Conservation (phyloP, 73 alveolate genomes). For the Tetrahymena elliotti region DNA sequence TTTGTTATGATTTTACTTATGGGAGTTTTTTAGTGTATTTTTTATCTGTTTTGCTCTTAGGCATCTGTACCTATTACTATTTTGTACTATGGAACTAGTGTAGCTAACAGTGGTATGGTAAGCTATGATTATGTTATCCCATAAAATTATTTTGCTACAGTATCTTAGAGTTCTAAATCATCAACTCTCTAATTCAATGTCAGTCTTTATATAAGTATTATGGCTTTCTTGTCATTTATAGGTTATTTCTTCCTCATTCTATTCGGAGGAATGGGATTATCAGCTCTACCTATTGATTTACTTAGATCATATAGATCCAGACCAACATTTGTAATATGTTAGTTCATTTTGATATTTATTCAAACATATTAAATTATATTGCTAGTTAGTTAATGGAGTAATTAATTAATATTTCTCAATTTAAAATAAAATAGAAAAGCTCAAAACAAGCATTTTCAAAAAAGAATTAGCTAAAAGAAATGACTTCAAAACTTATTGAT, state of each 20-base stretch:
- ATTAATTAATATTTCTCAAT: not conserved
- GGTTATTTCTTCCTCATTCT: constrained; percentile 58
- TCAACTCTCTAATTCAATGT: not conserved
- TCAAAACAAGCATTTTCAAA: not conserved
- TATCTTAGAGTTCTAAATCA: not conserved
- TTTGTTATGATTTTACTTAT: constrained; percentile 40
- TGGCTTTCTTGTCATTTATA: constrained; percentile 36
- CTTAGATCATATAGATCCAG: constrained; percentile 47
- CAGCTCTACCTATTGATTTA: constrained; percentile 63
- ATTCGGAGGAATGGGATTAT: constrained; percentile 64
- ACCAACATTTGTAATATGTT: constrained; percentile 31
- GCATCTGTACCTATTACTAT: constrained; percentile 25
- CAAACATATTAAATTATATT: too few relatives aligned
- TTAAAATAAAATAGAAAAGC: not conserved
- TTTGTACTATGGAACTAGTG: not conserved
- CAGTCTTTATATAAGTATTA: not conserved
- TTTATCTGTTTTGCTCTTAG: constrained; percentile 29
- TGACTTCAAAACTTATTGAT: not conserved
- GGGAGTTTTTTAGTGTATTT: constrained; percentile 25
- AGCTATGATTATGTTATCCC: not conserved
- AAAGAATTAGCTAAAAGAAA: not conserved
- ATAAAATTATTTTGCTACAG: not conserved
- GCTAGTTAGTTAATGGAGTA: not conserved
- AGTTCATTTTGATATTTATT: not conserved
- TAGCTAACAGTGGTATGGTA: not conserved